Evolutionary conservation across 768 basidiomycete genomes (phyloP), one percentile per base, ranked within the genome.

Genomic region (Pisolithus marmoratus): DNA sequence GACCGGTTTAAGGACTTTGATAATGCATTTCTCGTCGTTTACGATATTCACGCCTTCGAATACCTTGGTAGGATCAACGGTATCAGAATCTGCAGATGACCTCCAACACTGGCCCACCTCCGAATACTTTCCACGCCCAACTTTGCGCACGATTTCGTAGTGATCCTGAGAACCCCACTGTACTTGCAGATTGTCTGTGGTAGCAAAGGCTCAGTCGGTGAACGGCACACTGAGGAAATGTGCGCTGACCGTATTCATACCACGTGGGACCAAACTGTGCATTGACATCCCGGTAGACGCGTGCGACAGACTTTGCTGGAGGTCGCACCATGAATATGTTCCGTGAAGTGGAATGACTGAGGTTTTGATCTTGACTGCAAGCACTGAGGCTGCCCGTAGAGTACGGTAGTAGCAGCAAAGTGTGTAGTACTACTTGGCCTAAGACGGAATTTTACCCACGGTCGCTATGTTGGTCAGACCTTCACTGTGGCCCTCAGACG

Each of bases 1-100:
- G 38, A 98, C 94, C 0, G 95, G 95, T 70, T 98, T 98, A 59
- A 98, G 79, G 29, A 98, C 95, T 70, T 98, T 98, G 75, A 98
- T 94, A 70, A 95, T 95, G 69, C 93, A 94, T 72, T 94, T 94
- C 71, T 90, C 88, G 61, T 92, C 89, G 54, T 85, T 87, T 48
- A 88, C 83, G 54, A 93, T 84, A 67, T 94, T 90, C 63, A 95
- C 83, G 7, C 94, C 94, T 70, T 95, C 93, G 60, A 95, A 95
- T 53, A 92, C 90, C 90, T 34, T 91, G 61, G 4, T 49, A 37
- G 50, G 40, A 54, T 12, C 23, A 17, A 26, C 45, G 56, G 34
- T 34, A 59, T 50, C 52, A 49, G 50, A 57, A 57, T 56, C 58
- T 53, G 48, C 5, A 15, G 34, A 45, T 15, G 50, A 54, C 54